Conservation (phyloP, 805 yeast species). For the Lachancea sp. region DNA sequence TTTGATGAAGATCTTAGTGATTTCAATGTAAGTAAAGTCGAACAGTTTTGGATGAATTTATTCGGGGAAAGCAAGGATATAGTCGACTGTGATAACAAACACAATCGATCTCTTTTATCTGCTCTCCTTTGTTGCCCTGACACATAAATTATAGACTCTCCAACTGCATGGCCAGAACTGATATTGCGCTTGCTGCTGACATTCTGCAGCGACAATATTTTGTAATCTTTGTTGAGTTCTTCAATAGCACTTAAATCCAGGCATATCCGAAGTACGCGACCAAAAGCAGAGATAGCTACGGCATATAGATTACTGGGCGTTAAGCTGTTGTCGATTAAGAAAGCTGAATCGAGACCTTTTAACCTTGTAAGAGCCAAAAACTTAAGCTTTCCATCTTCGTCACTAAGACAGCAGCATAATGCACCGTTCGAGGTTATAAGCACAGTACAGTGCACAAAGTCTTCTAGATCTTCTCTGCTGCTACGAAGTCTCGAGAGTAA, state of each 20-base stretch:
- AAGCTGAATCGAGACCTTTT: constrained; percentile 24
- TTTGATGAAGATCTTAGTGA: background rate
- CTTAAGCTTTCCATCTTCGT: constrained; percentile 10
- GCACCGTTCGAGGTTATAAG: constrained; percentile 23
- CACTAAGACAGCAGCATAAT: constrained; percentile 17
- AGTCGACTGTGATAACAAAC: constrained; percentile 21
- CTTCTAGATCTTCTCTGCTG: constrained; percentile 8
- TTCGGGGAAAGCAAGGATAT: constrained; percentile 14
- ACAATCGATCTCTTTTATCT: constrained; percentile 12
- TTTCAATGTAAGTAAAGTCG: background rate
- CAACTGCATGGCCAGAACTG: constrained; percentile 3
- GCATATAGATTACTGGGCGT: constrained; percentile 9
- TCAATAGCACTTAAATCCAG: constrained; percentile 12
- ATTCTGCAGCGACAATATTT: constrained; percentile 4
- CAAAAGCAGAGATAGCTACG: constrained; percentile 20
- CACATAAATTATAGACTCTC: constrained; percentile 3
- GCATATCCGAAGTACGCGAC: constrained; percentile 15
- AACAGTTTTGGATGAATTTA: background rate
- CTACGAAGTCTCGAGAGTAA: constrained; percentile 17
- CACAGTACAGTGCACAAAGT: constrained; percentile 18
- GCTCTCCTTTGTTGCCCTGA: background rate
- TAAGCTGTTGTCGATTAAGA: constrained; percentile 9
- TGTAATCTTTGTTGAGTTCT: constrained; percentile 10
- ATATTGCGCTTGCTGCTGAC: background rate
- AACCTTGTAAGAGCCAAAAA: constrained; percentile 25